Evolutionary conservation across 2,329 filamentous ascomycete species (phyloP).

Genomic region (Aspergillus sp.): DNA sequence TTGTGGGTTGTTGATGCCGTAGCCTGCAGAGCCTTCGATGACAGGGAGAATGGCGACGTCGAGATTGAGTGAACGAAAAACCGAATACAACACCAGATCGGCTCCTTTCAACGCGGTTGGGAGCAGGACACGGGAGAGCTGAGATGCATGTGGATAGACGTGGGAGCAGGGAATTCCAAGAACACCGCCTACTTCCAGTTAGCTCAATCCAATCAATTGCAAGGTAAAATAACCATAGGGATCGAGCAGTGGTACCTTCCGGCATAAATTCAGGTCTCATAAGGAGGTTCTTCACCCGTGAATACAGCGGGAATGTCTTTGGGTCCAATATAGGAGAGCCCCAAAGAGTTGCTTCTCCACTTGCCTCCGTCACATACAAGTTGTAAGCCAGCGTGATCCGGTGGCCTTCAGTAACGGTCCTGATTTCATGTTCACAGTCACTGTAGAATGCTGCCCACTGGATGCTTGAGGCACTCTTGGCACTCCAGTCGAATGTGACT

Average conservation of each 20-base stretch:
- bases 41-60: constrained; percentile 25
- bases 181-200: constrained; percentile 28
- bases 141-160: constrained; percentile 38
- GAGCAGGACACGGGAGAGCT: constrained; percentile 12
- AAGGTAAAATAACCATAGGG: too few species aligned
- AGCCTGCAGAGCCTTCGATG: constrained; percentile 2
- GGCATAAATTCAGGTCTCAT: constrained; percentile 28
- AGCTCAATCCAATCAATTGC: background rate
- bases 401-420: background rate
- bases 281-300: constrained; percentile 24
- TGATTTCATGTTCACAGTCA: background rate
- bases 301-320: constrained; percentile 29
- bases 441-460: constrained; percentile 28
- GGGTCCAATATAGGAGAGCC: constrained; percentile 21
- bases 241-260: background rate
- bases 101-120: constrained; percentile 39
- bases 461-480: constrained; percentile 13
- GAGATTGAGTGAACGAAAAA: constrained; percentile 27
- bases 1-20: background rate
- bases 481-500: constrained; percentile 21
- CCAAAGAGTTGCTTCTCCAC: background rate
- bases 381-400: background rate
- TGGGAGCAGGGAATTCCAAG: constrained; percentile 43
- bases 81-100: constrained; percentile 38
- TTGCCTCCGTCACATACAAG: background rate